These are phyloP conservation scores for Laburnicola sp. DNA, from an alignment of 2,329 filamentous ascomycete genomes.

Conservation along the genomic window DNA sequence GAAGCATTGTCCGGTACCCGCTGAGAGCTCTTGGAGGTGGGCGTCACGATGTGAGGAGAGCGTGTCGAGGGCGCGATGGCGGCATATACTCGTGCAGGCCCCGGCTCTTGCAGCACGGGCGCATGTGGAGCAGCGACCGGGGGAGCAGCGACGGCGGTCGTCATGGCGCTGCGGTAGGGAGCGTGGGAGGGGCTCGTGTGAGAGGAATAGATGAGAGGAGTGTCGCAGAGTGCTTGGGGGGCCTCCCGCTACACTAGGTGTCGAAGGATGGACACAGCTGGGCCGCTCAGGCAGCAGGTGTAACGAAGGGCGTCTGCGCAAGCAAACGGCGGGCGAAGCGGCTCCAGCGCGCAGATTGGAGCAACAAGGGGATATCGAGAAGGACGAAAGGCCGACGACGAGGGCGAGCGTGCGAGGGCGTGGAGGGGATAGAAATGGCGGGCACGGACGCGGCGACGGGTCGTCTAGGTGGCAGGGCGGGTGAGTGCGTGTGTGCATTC, in stretches of 20 bases:
- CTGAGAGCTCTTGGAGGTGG: constrained; percentile 41
- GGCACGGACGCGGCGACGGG: constrained; percentile 16
- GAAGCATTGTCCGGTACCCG: constrained; percentile 44
- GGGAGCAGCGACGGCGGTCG: constrained; percentile 51
- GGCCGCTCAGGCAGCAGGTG: constrained; percentile 31
- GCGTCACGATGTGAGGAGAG: constrained; percentile 45
- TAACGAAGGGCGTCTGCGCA: constrained; percentile 22
- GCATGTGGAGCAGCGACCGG: constrained; percentile 45
- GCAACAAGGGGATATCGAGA: constrained; percentile 2
- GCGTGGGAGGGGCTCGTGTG: constrained; percentile 12
- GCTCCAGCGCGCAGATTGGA: constrained; percentile 11
- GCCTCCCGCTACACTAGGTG: constrained; percentile 40
- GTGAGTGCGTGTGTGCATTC: constrained; percentile 4
- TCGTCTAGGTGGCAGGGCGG: constrained; percentile 11
- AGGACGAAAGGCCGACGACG: neutral
- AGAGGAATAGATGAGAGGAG: constrained; percentile 37
- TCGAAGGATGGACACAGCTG: constrained; percentile 38
- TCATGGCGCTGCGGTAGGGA: constrained; percentile 46
- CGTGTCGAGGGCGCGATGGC: constrained; percentile 49
- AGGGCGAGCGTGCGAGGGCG: constrained; percentile 16
- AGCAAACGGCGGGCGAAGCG: constrained; percentile 14
- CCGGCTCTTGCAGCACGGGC: constrained; percentile 43
- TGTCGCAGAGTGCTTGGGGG: constrained; percentile 38
- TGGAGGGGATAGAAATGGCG: constrained; percentile 28
- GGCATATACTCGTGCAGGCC: constrained; percentile 49